These are phyloP conservation scores for Teunomyces lycoperdinae DNA, from an alignment of 805 yeast genomes.

Conservation along the genomic window DNA sequence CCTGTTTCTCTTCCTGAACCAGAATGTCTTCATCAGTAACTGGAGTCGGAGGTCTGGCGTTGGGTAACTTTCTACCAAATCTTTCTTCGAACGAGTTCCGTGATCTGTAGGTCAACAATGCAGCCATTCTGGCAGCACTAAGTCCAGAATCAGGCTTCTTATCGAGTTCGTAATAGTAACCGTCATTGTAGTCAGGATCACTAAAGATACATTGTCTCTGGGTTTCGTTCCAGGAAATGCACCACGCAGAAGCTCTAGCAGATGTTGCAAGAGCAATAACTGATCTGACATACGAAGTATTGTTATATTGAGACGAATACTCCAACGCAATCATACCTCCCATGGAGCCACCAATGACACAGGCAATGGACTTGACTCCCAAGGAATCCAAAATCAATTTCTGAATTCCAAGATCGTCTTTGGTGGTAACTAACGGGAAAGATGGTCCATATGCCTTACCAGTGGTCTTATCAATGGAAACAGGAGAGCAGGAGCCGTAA, in stretches of 20 bases:
- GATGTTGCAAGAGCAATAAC: conserved; percentile 88
- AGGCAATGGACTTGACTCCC: conserved; percentile 76
- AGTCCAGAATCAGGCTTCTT: conserved; percentile 84
- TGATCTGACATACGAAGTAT: conserved; percentile 61
- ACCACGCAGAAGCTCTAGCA: conserved; percentile 97
- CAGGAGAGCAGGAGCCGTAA: conserved; percentile 92
- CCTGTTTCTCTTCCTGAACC: conserved; percentile 15
- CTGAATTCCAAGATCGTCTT: conserved; percentile 87
- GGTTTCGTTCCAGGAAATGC: conserved; percentile 98
- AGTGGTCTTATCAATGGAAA: conserved; percentile 74
- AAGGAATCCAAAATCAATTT: conserved; percentile 71
- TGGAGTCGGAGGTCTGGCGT: conserved; percentile 2
- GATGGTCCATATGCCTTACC: conserved; percentile 86
- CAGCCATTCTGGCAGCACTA: conserved; percentile 97
- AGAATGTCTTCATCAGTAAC: not conserved
- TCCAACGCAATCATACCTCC: conserved; percentile 97
- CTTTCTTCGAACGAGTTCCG: conserved; percentile 87
- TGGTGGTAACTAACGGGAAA: conserved; percentile 89
- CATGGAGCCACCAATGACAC: conserved; percentile 96
- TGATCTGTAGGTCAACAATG: conserved; percentile 86
- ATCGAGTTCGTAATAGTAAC: conserved; percentile 68
- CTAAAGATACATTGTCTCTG: conserved; percentile 95
- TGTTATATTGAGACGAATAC: conserved; percentile 65
- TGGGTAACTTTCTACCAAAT: conserved; percentile 72
- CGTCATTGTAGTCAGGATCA: conserved; percentile 91